Evolutionary conservation across 2,329 filamentous ascomycete genomes (phyloP), one percentile per base, ranked within the genome.

Genomic region (Curvularia lunata): DNA sequence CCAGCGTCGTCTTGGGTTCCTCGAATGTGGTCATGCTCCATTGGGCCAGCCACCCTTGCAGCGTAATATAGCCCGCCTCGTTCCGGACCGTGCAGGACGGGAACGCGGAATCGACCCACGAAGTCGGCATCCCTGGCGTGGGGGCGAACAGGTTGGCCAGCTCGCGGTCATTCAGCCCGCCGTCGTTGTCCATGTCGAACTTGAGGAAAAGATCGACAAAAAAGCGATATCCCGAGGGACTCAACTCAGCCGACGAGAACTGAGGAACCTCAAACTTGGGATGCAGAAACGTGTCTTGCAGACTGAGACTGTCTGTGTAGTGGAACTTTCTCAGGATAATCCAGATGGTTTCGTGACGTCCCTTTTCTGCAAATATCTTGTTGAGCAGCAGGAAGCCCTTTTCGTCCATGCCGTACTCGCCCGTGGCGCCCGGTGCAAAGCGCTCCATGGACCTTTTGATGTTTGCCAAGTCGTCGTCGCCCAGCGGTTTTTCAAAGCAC

Each of bases 11-110:
- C 74, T 95, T 96, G 12, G 95, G 94, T 55, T 96, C 93, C 59
- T 96, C 87, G 70, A 98, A 99, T 0, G 95, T 99, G 0, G 95
- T 99, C 95, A 99, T 99, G 75, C 93, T 97, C 95, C 95, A 99
- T 71, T 99, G 95, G 4, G 95, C 95, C 37, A 99, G 85, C 95
- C 95, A 99, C 1, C 95, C 95, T 76, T 99, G 95, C 4, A 99
- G 82, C 1, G 95, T 99, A 61, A 99, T 93, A 74, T 98, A 87
- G 0, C 95, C 95, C 8, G 91, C 92, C 77, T 99, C 95, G 72
- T 97, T 98, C 41, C 92, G 89, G 18, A 98, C 94, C 0, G 95
- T 97, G 23, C 92, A 96, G 0, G 91, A 92, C 1, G 95, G 95
- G 71, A 99, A 99, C 0, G 87, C 91, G 1, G 90, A 90, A 63